Conservation (phyloP, 768 basidiomycete species). For the Neoboletus subvelutipes region DNA sequence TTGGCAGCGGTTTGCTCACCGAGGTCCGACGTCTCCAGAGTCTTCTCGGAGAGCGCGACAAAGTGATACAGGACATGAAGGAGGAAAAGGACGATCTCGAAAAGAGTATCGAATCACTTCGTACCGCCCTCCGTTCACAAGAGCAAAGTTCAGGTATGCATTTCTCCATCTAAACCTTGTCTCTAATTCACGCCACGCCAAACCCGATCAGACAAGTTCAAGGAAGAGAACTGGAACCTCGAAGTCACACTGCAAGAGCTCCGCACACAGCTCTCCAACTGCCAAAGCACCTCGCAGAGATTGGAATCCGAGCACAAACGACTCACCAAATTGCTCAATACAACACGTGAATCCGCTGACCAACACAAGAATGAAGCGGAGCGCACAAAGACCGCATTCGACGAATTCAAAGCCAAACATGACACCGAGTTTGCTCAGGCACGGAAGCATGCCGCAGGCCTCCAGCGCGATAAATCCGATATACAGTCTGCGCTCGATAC, state of each 20-base stretch:
- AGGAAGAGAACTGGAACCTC: slow-evolving; percentile 99
- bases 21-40: slow-evolving; percentile 92
- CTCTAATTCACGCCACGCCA: not conserved
- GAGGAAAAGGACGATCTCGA: slow-evolving; percentile 92
- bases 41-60: slow-evolving; percentile 88
- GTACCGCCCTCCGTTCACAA: slow-evolving; percentile 71
- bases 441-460: slow-evolving; percentile 80
- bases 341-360: slow-evolving; percentile 73
- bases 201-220: slow-evolving; percentile 73
- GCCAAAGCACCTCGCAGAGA: slow-evolving; percentile 62
- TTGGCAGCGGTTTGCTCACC: slow-evolving; percentile 86
- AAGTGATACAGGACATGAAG: slow-evolving; percentile 86
- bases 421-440: slow-evolving; percentile 94
- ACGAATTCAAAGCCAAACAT: slow-evolving; percentile 84
- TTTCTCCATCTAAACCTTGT: not conserved
- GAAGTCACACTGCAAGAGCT: slow-evolving; percentile 92
- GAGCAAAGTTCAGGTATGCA: slow-evolving; percentile 75
- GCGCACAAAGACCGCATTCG: slow-evolving; percentile 57
- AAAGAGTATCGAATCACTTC: slow-evolving; percentile 70
- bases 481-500: slow-evolving; percentile 78
- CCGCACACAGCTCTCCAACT: slow-evolving; percentile 63
- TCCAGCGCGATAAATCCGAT: slow-evolving; percentile 91
- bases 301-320: slow-evolving; percentile 84
- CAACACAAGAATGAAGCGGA: slow-evolving; percentile 86
- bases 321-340: slow-evolving; percentile 69